Evolutionary conservation across 2,329 filamentous ascomycete species (phyloP).

Genomic region (Trichoderma atrobrunneum): DNA sequence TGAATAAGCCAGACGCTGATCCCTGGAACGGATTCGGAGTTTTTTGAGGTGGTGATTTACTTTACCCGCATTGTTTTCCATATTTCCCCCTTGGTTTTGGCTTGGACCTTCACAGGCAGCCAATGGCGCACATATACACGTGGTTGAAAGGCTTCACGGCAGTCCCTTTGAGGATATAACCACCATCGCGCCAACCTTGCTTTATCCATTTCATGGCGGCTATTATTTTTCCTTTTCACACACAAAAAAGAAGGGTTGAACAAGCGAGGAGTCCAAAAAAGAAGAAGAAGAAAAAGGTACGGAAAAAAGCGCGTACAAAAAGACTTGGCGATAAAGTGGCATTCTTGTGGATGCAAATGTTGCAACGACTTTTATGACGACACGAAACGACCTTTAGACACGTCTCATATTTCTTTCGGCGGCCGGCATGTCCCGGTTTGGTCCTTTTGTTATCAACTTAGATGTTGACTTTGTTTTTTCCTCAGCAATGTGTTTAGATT

Average conservation of each 20-base stretch:
- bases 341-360: conserved; percentile 18
- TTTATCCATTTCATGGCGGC: background rate
- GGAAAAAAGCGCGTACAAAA: conserved; percentile 12
- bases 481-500: background rate
- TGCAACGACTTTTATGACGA: conserved; percentile 29
- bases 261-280: conserved; percentile 8
- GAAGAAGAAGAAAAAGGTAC: conserved; percentile 6
- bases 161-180: conserved; percentile 32
- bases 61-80: background rate
- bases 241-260: background rate
- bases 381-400: conserved; percentile 25
- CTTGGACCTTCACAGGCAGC: conserved; percentile 9
- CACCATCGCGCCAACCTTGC: conserved; percentile 20
- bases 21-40: background rate
- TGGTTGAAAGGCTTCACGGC: conserved; percentile 41
- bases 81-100: background rate
- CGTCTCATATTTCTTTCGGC: conserved; percentile 2
- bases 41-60: background rate
- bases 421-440: background rate
- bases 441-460: conserved; percentile 1
- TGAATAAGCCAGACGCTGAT: conserved; percentile 41
- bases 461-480: conserved; percentile 1
- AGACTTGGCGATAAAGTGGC: background rate
- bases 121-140: conserved; percentile 29
- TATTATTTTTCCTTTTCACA: conserved; percentile 5